Evolutionary conservation across 768 basidiomycete genomes (phyloP), one percentile per base, ranked within the genome.

Genomic region (Trametopsis cervina): DNA sequence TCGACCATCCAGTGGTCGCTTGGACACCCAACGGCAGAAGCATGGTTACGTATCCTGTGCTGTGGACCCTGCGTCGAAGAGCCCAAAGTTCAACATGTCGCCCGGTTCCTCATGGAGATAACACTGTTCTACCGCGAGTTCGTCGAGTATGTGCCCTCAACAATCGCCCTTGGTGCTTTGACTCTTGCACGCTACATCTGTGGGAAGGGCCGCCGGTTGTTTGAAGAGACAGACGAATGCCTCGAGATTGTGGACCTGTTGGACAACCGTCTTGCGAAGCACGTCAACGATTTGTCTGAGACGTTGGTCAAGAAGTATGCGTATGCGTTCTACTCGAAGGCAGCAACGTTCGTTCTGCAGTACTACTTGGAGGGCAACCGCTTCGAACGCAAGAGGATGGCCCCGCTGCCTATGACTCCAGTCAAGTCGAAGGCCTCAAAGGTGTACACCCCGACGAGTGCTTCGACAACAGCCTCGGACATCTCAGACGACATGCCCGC

Each of bases 271-370:
- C 77, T 98, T 58, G 79, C 87, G 23, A 85, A 85, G 63, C 82
- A 90, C 61, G 85, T 95, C 70, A 89, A 93, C 60, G 86, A 89
- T 55, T 77, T 99, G 25, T 97, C 95, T 11, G 88, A 95, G 66
- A 93, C 88, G n/a, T 73, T 97, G 60, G 82, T 97, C 63, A 92
- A 94, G 73, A 99, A 99, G 72, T 97, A 99, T 70, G 94, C 94
- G 4, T 93, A 90, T 58, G 85, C 85, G 37, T 96, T 94, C 70
- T 98, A 95, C 70, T 92, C 90, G 42, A 94, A 93, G 69, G 91
- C 93, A 0, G 93, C 95, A 20, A 91, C 87, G 20, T 81, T 90
- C 62, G 90, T 92, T 52, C 83, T 93, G 27, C 90, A 97, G 63
- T 92, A 83, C 69, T 99, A 98, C 64, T 81, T 97, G 42, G 80